Evolutionary conservation across 768 basidiomycete genomes (phyloP).

Genomic region (Fistulinella prunicolor): DNA sequence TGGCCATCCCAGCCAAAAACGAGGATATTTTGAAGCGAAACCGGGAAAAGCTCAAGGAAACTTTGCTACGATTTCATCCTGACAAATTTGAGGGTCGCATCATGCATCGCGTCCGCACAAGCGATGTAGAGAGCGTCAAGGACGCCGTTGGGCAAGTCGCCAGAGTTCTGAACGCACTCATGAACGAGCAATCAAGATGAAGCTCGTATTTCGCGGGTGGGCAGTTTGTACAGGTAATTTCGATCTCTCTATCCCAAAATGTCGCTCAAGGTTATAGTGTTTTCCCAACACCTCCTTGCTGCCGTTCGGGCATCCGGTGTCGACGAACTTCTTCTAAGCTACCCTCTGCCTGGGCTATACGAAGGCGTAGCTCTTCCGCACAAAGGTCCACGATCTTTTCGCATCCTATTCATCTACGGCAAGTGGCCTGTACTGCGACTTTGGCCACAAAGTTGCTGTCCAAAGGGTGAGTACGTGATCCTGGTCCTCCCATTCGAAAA

Average conservation of each 20-base stretch:
- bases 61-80: conserved; percentile 72
- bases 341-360: too few species aligned
- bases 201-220: neutral
- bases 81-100: conserved; percentile 80
- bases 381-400: too few species aligned
- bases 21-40: conserved; percentile 40
- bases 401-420: too few species aligned
- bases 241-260: neutral
- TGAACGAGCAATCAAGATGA: conserved; percentile 33
- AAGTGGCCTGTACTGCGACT: too few species aligned
- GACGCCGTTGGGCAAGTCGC: conserved; percentile 65
- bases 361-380: too few species aligned
- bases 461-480: too few species aligned
- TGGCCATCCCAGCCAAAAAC: conserved; percentile 2
- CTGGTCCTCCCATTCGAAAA: too few species aligned
- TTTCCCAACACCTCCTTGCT: too few species aligned
- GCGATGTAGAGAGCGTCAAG: conserved; percentile 48
- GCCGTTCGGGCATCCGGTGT: too few species aligned
- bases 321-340: too few species aligned
- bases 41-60: conserved; percentile 64
- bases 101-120: conserved; percentile 46
- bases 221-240: neutral
- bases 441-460: too few species aligned
- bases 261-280: neutral
- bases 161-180: conserved; percentile 54